phyloP scores from a whole-genome alignment of 2,329 filamentous ascomycete genomes.

The Pezicula neosporulosa region DNA sequence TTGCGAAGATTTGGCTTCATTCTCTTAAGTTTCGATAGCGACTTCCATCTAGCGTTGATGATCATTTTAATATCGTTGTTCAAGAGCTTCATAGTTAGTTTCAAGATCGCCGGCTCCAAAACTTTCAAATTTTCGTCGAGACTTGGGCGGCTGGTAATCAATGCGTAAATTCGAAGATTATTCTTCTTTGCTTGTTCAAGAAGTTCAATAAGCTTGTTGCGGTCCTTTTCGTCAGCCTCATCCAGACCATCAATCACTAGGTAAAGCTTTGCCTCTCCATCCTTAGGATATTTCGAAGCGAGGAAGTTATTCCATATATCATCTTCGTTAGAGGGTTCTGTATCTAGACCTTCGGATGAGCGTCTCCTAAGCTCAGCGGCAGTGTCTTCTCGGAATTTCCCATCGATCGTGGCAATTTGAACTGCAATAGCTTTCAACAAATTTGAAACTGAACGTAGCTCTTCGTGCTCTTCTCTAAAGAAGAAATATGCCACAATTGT shows the following conservation, averaged over 20 bases:
- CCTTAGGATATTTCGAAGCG: constrained; percentile 15
- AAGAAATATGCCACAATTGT: constrained; percentile 31
- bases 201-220: constrained; percentile 16
- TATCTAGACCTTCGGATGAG: constrained; percentile 12
- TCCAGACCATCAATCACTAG: constrained; percentile 32
- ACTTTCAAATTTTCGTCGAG: constrained; percentile 6
- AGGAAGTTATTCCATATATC: constrained; percentile 16
- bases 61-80: background rate
- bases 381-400: constrained; percentile 26
- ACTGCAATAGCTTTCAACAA: constrained; percentile 25
- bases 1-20: constrained; percentile 18
- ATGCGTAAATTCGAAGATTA: constrained; percentile 21
- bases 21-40: constrained; percentile 16
- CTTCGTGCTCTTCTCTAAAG: constrained; percentile 31
- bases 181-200: constrained; percentile 20
- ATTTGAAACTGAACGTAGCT: constrained; percentile 17
- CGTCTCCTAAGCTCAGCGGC: constrained; percentile 21
- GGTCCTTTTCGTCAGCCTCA: constrained; percentile 20
- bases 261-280: constrained; percentile 19
- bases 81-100: background rate
- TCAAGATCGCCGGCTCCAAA: background rate
- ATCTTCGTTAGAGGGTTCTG: constrained; percentile 1
- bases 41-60: constrained; percentile 8
- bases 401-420: constrained; percentile 29
- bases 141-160: constrained; percentile 22